Evolutionary conservation across 2,329 filamentous ascomycete genomes (phyloP), one percentile per base, ranked within the genome.

Genomic region (Phoma sp.): DNA sequence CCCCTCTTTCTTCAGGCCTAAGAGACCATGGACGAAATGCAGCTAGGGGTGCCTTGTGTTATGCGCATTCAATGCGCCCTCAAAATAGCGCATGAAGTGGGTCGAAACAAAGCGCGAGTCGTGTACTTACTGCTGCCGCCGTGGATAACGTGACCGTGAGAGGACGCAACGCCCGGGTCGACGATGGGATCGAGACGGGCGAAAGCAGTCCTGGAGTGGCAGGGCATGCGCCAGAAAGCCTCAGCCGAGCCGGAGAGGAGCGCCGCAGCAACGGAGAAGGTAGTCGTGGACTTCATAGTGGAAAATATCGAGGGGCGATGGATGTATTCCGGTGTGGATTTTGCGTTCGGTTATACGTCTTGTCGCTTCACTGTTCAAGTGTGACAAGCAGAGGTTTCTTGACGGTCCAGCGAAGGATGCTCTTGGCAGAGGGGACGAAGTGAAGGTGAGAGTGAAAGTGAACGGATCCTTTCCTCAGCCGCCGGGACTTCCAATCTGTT

Each of bases 171-270:
- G 30, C 66, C 70, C 4, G 60, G 59, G 50, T 71, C 64, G 42
- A 74, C 70, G 35, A 75, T 69, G 39, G 66, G 76, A 79, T 70
- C 91, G 76, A 69, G 75, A 48, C 83, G 85, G 62, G 83, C 84
- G 44, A 80, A 78, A 43, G 83, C 83, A 62, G 87, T 79, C 65
- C 87, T 83, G 37, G 83, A 80, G 61, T 85, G 80, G 67, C 86
- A 87, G 69, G 85, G 84, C 80, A 91, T 90, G 66, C 83, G 86
- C 70, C 90, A 83, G 69, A 90, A 89, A 48, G 87, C 87, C 64
- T 89, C 85, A 38, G 85, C 68, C 23, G 71, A 66, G 42, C 71
- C 69, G 13, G 73, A 66, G 14, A 79, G 65, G 13, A 72, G 56
- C 51, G 66, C 70, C 36, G 64, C 66, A 14, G 69, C 64, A 38